These are phyloP conservation scores for Opeltia flavorubescens DNA, from an alignment of 495 filamentous ascomycete species.

Conservation along the genomic window DNA sequence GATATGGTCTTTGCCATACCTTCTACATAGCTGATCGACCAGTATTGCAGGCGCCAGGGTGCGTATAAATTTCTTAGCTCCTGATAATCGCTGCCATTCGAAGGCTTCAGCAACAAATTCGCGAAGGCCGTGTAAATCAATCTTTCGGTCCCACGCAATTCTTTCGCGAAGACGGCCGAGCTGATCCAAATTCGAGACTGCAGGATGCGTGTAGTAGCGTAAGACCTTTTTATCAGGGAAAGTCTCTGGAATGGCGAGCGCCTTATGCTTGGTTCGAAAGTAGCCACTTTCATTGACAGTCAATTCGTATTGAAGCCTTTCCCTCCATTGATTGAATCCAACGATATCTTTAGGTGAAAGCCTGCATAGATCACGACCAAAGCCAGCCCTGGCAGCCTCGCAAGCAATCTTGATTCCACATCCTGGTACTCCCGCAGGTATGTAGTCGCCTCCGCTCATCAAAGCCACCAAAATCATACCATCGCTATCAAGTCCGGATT, in stretches of 20 bases:
- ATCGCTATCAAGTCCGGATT: conserved; percentile 50
- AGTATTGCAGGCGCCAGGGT: conserved; percentile 69
- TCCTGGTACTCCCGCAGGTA: conserved; percentile 74
- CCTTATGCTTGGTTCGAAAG: conserved; percentile 61
- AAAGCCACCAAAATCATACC: conserved; percentile 92
- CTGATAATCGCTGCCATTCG: conserved; percentile 65
- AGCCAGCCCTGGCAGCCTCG: conserved; percentile 80
- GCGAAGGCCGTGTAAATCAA: conserved; percentile 56
- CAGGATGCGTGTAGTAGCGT: conserved; percentile 73
- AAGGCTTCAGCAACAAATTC: conserved; percentile 65
- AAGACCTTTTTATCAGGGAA: conserved; percentile 73
- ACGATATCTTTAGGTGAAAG: conserved; percentile 23
- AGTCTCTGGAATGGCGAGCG: conserved; percentile 57
- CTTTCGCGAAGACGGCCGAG: conserved; percentile 39
- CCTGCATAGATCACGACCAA: conserved; percentile 62
- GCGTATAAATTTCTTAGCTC: conserved; percentile 73
- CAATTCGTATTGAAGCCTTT: conserved; percentile 59
- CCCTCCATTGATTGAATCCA: conserved; percentile 55
- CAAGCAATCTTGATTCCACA: conserved; percentile 80
- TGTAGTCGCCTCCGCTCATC: conserved; percentile 93
- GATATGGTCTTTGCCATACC: conserved; percentile 9
- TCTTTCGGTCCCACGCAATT: conserved; percentile 45
- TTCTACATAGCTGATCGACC: conserved; percentile 41
- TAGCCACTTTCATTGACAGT: conserved; percentile 71
- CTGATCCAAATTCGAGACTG: conserved; percentile 50